These are phyloP conservation scores for Sporothrix variecibatus DNA, from an alignment of 2,329 filamentous ascomycete genomes.

Conservation along the genomic window DNA sequence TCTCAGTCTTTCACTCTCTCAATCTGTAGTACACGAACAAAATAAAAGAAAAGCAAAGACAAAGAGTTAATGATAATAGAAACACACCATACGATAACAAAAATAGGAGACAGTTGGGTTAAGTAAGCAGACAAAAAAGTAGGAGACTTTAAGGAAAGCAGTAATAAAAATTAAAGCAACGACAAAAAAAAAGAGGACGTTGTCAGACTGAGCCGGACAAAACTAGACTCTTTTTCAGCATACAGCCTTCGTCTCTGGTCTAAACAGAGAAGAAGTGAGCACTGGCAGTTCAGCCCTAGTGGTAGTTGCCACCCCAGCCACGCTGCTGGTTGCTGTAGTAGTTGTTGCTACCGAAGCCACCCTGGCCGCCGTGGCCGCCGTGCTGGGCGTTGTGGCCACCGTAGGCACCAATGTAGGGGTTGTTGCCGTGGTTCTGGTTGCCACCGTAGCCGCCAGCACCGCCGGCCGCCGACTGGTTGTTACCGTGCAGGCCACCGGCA, in stretches of 20 bases:
- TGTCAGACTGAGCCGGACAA: not conserved
- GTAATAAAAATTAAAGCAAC: conserved; percentile 1
- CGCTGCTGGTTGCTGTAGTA: conserved; percentile 54
- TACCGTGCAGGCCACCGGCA: conserved; percentile 58
- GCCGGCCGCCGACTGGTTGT: conserved; percentile 39
- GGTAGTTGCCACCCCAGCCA: conserved; percentile 63
- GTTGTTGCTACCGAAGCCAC: conserved; percentile 46
- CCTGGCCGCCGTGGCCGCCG: conserved; percentile 45
- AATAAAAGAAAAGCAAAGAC: not conserved
- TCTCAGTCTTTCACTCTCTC: not conserved
- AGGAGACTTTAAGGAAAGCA: not conserved
- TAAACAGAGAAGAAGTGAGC: not conserved
- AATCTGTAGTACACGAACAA: conserved; percentile 10
- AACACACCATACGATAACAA: conserved; percentile 16
- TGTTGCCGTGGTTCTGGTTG: conserved; percentile 56
- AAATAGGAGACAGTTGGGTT: not conserved
- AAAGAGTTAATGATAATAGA: not conserved
- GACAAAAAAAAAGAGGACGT: not conserved
- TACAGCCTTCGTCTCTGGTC: not conserved
- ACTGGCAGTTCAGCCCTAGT: conserved; percentile 30
- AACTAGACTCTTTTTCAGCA: not conserved
- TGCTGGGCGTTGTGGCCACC: conserved; percentile 48
- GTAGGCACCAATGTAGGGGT: conserved; percentile 54
- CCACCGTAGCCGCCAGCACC: conserved; percentile 53
- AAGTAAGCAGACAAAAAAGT: not conserved